Evolutionary conservation across 2,329 filamentous ascomycete species (phyloP).

Genomic region (Microdochium bolleyi): DNA sequence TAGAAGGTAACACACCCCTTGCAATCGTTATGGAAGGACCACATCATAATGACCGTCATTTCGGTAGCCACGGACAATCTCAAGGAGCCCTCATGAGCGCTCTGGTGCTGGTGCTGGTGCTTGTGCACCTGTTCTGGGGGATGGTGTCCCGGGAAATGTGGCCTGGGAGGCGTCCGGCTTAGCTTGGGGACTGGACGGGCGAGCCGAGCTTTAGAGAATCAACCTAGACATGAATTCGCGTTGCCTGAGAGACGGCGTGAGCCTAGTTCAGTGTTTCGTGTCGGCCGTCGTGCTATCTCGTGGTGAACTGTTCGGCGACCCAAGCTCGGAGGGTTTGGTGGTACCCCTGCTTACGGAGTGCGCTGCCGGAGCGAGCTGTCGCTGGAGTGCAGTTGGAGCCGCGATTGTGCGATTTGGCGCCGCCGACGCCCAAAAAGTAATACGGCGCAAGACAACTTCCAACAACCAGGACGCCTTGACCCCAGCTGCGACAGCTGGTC

Average conservation of each 20-base stretch:
- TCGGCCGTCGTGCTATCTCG: background rate
- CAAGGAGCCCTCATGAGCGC: slow-evolving; percentile 60
- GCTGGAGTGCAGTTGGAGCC: background rate
- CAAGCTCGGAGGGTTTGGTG: too few relatives aligned
- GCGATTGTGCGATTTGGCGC: background rate
- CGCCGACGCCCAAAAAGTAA: background rate
- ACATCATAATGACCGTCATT: accelerated
- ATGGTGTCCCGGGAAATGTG: background rate
- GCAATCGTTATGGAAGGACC: too few relatives aligned
- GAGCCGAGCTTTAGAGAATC: too few relatives aligned
- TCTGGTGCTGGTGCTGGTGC: background rate
- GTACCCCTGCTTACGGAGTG: background rate
- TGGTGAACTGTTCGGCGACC: background rate
- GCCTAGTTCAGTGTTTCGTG: too few relatives aligned
- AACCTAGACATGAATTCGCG: too few relatives aligned
- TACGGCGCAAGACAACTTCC: too few relatives aligned
- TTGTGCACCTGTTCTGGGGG: background rate
- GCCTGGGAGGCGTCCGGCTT: background rate
- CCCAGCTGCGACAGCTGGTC: too few relatives aligned
- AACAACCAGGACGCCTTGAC: too few relatives aligned
- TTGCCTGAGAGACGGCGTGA: too few relatives aligned
- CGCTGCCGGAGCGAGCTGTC: background rate
- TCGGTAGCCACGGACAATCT: slow-evolving; percentile 69
- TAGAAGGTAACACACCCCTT: slow-evolving; percentile 62
- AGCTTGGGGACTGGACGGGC: too few relatives aligned